These are phyloP conservation scores for Myxozyma neotropica DNA, from an alignment of 805 yeast genomes.

Conservation along the genomic window DNA sequence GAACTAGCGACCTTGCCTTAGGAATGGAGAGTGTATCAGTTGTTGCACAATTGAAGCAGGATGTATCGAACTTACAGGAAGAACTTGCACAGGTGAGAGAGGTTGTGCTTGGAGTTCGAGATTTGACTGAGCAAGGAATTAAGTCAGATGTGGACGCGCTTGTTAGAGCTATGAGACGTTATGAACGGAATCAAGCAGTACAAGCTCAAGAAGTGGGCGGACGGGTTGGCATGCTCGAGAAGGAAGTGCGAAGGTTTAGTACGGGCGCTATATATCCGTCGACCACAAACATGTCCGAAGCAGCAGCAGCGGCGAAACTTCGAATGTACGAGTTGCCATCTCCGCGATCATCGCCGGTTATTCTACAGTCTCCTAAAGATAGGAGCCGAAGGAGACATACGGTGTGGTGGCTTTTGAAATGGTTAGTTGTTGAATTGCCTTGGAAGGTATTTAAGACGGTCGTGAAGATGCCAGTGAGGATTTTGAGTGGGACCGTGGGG, in stretches of 20 bases:
- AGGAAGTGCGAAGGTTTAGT: constrained; percentile 6
- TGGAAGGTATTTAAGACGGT: background rate
- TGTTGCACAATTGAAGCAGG: background rate
- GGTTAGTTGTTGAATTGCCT: constrained; percentile 5
- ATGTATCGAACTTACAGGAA: background rate
- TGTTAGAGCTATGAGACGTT: constrained; percentile 15
- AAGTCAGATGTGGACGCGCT: background rate
- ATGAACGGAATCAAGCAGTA: constrained; percentile 11
- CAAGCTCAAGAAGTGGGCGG: constrained; percentile 5
- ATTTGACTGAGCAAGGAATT: background rate
- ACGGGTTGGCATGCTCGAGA: constrained; percentile 2
- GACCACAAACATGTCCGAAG: too few relatives aligned
- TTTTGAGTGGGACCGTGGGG: constrained; percentile 5
- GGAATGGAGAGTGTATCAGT: background rate
- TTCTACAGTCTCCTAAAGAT: background rate
- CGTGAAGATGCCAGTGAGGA: constrained; percentile 1
- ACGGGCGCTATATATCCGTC: background rate
- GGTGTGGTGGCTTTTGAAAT: background rate
- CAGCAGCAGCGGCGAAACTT: background rate
- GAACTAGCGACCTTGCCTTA: constrained; percentile 1
- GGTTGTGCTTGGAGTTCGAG: constrained; percentile 1
- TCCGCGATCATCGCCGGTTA: background rate
- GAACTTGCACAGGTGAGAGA: constrained; percentile 1
- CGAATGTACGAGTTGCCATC: background rate
- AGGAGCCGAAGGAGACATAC: background rate